Conservation (phyloP, 2,329 filamentous ascomycete species). For the Aspergillus udagawae region DNA sequence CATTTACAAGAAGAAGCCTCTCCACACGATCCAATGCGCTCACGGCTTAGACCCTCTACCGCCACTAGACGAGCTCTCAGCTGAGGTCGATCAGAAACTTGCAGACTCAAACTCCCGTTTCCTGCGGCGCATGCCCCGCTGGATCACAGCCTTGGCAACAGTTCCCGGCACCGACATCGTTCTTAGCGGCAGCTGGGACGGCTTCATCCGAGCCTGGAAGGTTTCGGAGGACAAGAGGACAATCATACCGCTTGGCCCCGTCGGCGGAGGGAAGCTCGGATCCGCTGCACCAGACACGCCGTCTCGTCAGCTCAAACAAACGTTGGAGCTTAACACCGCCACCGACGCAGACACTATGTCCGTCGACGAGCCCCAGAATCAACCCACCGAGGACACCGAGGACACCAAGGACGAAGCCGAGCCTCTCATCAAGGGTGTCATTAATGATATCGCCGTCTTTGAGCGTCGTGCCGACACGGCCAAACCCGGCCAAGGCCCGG, state of each 20-base stretch:
- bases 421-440: constrained; percentile 62
- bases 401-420: constrained; percentile 19
- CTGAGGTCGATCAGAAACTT: constrained; percentile 62
- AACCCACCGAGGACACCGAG: constrained; percentile 13
- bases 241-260: constrained; percentile 67
- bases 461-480: constrained; percentile 60
- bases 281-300: constrained; percentile 22
- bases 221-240: constrained; percentile 77
- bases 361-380: constrained; percentile 15
- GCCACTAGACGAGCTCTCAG: constrained; percentile 64
- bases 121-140: constrained; percentile 65
- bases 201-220: constrained; percentile 78
- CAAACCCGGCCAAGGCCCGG: constrained; percentile 18
- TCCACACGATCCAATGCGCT: constrained; percentile 73
- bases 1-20: constrained; percentile 88
- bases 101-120: constrained; percentile 40
- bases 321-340: constrained; percentile 25
- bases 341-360: constrained; percentile 26
- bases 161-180: constrained; percentile 89
- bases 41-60: constrained; percentile 79
- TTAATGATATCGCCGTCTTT: constrained; percentile 85
- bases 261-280: constrained; percentile 44
- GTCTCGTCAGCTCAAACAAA: constrained; percentile 31
- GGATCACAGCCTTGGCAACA: constrained; percentile 83
- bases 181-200: constrained; percentile 92